Evolutionary conservation across 148 eudicot species (phyloP).

Genomic region (Amaranthus hypochondriacus): DNA sequence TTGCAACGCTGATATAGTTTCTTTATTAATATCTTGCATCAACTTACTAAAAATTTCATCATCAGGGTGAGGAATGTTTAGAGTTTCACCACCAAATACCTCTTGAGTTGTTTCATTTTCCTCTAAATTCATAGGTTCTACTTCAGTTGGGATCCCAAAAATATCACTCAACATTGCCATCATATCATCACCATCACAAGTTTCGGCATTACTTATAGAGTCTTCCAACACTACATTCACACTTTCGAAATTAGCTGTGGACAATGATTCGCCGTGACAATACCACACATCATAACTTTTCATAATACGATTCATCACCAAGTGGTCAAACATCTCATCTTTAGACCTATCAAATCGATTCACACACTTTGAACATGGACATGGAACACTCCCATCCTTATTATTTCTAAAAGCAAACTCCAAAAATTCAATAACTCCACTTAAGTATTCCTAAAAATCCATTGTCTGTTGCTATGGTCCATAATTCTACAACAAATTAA

Average conservation of each 20-base stretch:
- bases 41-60: background rate
- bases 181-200: background rate
- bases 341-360: conserved; percentile 1
- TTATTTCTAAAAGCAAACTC: conserved; percentile 1
- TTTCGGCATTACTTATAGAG: too few species aligned
- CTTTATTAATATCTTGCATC: background rate
- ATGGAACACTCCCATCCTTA: background rate
- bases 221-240: too few species aligned
- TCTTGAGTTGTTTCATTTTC: too few species aligned
- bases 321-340: background rate
- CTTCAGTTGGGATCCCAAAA: background rate
- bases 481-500: too few species aligned
- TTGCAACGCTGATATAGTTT: conserved; percentile 4
- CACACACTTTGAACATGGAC: background rate
- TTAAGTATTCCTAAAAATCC: too few species aligned
- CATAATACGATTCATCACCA: background rate
- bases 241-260: too few species aligned
- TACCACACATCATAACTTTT: background rate
- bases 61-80: background rate
- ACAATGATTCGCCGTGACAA: too few species aligned
- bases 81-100: background rate
- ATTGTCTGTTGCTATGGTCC: too few species aligned
- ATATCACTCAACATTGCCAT: conserved; percentile 4
- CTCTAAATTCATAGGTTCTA: background rate
- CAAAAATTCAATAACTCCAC: background rate